Evolutionary conservation across 23 red algal genomes (phyloP).

Genomic region (Gracilaria domingensis): DNA sequence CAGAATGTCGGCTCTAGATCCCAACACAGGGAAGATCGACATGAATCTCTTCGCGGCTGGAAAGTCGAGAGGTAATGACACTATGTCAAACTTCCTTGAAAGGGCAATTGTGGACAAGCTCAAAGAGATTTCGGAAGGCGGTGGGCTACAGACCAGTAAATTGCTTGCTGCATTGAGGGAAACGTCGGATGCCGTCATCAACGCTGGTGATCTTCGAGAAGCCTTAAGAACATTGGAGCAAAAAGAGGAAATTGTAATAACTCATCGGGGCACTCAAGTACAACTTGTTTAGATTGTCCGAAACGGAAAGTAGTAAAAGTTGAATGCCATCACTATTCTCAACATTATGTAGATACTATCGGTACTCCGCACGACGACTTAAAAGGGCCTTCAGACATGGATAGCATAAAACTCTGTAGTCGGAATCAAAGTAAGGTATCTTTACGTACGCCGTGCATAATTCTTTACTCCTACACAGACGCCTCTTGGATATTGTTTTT

Average conservation of each 20-base stretch:
- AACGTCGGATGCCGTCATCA: constrained; percentile 58
- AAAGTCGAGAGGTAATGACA: constrained; percentile 48
- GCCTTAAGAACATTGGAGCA: constrained; percentile 56
- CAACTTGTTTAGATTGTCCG: constrained; percentile 30
- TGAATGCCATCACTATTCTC: no score
- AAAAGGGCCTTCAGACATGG: no score
- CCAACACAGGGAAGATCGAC: constrained; percentile 90
- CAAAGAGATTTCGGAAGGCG: not conserved
- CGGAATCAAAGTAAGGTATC: no score
- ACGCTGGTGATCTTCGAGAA: constrained; percentile 61
- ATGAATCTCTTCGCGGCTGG: constrained; percentile 92
- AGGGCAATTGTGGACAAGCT: constrained; percentile 48
- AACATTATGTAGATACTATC: no score
- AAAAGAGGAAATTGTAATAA: constrained; percentile 57
- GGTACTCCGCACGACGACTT: no score
- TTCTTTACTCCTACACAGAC: no score
- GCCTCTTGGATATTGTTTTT: no score
- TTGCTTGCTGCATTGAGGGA: constrained; percentile 48
- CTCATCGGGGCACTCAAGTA: constrained; percentile 27
- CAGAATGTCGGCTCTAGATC: constrained; percentile 88
- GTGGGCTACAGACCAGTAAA: constrained; percentile 17
- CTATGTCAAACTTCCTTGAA: constrained; percentile 25
- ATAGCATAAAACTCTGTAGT: no score
- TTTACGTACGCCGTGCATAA: no score
- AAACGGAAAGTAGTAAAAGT: not conserved